phyloP scores from a whole-genome alignment of 129 eudicot genomes.

The Gnaphalium uliginosum region DNA sequence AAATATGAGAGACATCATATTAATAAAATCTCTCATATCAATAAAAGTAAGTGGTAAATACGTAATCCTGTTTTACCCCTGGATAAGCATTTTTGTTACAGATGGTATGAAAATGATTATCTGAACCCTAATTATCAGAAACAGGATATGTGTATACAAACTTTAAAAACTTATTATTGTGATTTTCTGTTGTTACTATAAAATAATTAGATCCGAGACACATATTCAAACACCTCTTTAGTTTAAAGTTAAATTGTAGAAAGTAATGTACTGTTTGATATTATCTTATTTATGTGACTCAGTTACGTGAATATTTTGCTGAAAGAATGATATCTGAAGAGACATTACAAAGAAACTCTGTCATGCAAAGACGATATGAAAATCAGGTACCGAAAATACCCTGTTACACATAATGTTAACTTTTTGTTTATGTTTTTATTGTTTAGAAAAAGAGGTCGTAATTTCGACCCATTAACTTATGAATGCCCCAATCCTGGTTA shows the following conservation, averaged over 20 bases:
- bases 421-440: neutral
- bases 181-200: neutral
- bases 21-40: too few relatives aligned
- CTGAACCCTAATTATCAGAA: neutral
- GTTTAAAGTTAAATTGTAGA: neutral
- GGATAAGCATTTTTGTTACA: neutral
- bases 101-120: neutral
- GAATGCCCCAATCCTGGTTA: slow-evolving; percentile 3
- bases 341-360: slow-evolving; percentile 64
- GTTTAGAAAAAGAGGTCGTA: slow-evolving; percentile 7
- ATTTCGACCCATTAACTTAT: neutral
- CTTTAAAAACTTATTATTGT: neutral
- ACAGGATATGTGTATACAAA: neutral
- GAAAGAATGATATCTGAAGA: slow-evolving; percentile 80
- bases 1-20: neutral
- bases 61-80: neutral
- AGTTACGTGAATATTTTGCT: slow-evolving; percentile 71
- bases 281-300: slow-evolving; percentile 23
- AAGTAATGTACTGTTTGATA: slow-evolving; percentile 21
- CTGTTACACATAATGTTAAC: slow-evolving; percentile 5
- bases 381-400: slow-evolving; percentile 42
- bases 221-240: neutral
- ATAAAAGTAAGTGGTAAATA: neutral
- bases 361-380: slow-evolving; percentile 60
- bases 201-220: slow-evolving; percentile 12